Conservation (phyloP, 129 eudicot species). For the Logfia minima region DNA sequence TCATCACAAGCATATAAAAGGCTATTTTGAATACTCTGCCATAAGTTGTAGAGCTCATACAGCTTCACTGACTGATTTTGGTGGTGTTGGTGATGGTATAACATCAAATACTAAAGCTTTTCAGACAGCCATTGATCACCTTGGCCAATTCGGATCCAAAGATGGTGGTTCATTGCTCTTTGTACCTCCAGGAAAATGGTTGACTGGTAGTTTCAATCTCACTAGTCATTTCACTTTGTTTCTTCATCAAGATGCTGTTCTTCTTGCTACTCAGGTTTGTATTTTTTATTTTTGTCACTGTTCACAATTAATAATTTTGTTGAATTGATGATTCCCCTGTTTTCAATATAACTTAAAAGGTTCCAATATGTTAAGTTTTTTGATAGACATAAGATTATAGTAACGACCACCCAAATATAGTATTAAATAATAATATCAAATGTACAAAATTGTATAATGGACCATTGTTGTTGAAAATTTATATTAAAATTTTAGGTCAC, state of each 20-base stretch:
- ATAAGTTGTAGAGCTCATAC: slow-evolving; percentile 66
- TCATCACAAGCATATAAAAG: slow-evolving; percentile 20
- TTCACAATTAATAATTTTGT: background rate
- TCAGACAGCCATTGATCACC: slow-evolving; percentile 68
- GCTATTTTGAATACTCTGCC: slow-evolving; percentile 51
- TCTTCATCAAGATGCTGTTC: slow-evolving; percentile 86
- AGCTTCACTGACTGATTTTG: slow-evolving; percentile 77
- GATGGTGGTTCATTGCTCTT: slow-evolving; percentile 77
- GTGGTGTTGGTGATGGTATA: slow-evolving; percentile 86
- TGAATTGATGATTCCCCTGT: slow-evolving; percentile 6
- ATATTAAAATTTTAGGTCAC: background rate
- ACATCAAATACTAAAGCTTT: slow-evolving; percentile 84
- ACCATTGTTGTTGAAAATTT: slow-evolving; percentile 8
- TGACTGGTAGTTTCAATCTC: slow-evolving; percentile 84
- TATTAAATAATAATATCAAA: no score
- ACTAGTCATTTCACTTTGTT: slow-evolving; percentile 88
- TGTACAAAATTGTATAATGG: background rate
- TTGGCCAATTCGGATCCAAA: slow-evolving; percentile 46
- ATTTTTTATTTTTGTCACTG: background rate
- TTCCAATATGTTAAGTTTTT: background rate
- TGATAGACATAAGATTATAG: background rate
- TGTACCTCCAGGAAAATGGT: slow-evolving; percentile 87
- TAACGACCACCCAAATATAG: background rate
- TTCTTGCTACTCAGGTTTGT: slow-evolving; percentile 89
- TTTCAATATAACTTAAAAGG: background rate